A percentile compares a stretch with the other conserved stretches of the same genome.
These are phyloP conservation scores for Penicillium psychrofluorescens DNA, from an alignment of 495 filamentous ascomycete genomes.

Conservation along the genomic window DNA sequence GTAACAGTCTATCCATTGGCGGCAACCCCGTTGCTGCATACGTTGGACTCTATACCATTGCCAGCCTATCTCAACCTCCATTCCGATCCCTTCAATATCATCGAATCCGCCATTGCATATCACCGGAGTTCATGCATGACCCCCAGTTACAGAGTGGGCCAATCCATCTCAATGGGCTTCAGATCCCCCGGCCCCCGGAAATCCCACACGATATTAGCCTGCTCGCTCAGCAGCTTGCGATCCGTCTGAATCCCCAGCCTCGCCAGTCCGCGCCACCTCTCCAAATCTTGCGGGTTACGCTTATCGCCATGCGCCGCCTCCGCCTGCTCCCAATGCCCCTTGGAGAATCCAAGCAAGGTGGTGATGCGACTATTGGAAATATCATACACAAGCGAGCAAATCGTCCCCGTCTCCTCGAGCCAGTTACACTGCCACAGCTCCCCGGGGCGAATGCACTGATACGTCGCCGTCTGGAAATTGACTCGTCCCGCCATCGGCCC, in stretches of 20 bases:
- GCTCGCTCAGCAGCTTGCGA: slow-evolving; percentile 29
- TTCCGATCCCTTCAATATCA: too few species aligned
- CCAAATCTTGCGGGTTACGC: slow-evolving; percentile 22
- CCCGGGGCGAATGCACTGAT: slow-evolving; percentile 31
- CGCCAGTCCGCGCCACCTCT: slow-evolving; percentile 26
- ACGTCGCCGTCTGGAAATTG: slow-evolving; percentile 30
- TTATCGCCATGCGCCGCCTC: slow-evolving; percentile 32
- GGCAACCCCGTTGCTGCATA: too few species aligned
- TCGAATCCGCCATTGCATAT: too few species aligned
- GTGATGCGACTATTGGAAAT: slow-evolving; percentile 22
- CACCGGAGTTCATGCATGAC: background rate
- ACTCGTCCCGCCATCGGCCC: slow-evolving; percentile 32
- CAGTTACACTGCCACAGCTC: slow-evolving; percentile 36
- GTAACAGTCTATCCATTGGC: too few species aligned
- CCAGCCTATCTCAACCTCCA: too few species aligned
- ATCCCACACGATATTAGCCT: slow-evolving; percentile 30
- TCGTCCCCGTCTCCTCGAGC: slow-evolving; percentile 34
- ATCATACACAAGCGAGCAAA: slow-evolving; percentile 32
- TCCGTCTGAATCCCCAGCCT: slow-evolving; percentile 26
- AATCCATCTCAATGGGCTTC: slow-evolving; percentile 22
- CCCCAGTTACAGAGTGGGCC: slow-evolving; percentile 21
- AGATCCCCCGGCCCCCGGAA: slow-evolving; percentile 27
- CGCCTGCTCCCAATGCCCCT: slow-evolving; percentile 31
- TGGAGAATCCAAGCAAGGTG: slow-evolving; percentile 28
- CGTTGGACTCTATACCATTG: too few species aligned